Evolutionary conservation across 2,329 filamentous ascomycete genomes (phyloP), one percentile per base, ranked within the genome.

Genomic region (Fusarium domesticum): DNA sequence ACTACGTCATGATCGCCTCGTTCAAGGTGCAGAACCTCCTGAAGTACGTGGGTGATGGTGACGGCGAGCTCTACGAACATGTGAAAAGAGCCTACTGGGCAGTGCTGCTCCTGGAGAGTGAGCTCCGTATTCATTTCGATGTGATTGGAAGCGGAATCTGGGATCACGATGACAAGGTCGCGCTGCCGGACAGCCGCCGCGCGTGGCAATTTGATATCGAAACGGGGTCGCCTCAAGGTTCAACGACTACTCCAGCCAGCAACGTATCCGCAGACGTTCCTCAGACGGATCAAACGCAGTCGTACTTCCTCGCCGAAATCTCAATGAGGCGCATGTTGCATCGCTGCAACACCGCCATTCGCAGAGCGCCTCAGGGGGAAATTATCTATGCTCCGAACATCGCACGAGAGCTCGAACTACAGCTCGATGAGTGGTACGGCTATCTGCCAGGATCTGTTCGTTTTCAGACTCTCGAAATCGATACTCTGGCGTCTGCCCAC

Each of bases 341-440:
- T 18, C 61, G 62, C 6, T 62, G 59, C 45, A 58, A 50, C 30
- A 55, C 57, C 4, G 49, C 56, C 3, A 48, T 56, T n/a, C 16
- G 57, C 42, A 37, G 39, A 44, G 31, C 55, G 15, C 33, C 48
- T 18, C 36, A 52, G 12, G 47, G 47, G 28, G 28, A 51, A 31
- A 42, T 54, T 37, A 35, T 38, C 8, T 59, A 63, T 35, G 57
- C 62, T 12, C 60, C 62, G 5, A 45, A 49, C 28, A 49, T 64
- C 32, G 60, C 62, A 4, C 18, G 46, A 7, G 64, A 67, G 39
- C 57, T 67, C 10, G 54, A 58, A 34, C 55, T 57, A 19, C 63
- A 66, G 40, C 56, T 67, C 6, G 59, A 66, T 6, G 58, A 61
- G 42, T 67, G 64, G 64, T 60, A 63, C 35, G 48, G 59, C 15